Evolutionary conservation across 495 filamentous ascomycete genomes (phyloP).

Genomic region (Aspergillus wentii): DNA sequence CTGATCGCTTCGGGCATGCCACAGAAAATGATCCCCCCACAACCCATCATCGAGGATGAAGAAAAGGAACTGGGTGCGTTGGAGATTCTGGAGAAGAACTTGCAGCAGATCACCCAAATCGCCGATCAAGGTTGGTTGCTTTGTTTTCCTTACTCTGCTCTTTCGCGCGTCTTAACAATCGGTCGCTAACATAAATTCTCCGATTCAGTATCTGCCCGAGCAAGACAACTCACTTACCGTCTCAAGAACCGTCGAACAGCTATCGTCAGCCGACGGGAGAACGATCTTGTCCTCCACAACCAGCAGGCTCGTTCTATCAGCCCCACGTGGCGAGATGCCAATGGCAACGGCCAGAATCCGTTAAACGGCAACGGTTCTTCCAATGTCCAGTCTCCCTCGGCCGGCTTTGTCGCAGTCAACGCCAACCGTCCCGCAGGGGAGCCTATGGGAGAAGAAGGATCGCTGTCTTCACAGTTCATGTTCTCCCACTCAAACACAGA

Average conservation of each 20-base stretch:
- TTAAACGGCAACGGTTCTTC: constrained; percentile 25
- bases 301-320: constrained; percentile 24
- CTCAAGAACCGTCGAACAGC: constrained; percentile 69
- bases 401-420: constrained; percentile 59
- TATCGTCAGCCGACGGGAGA: constrained; percentile 57
- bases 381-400: constrained; percentile 36
- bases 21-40: constrained; percentile 77
- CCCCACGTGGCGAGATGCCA: constrained; percentile 34
- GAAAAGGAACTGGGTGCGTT: constrained; percentile 77
- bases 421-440: constrained; percentile 31
- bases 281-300: constrained; percentile 35
- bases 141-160: background rate
- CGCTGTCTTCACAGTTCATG: constrained; percentile 34
- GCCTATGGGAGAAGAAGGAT: constrained; percentile 22
- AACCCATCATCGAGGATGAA: constrained; percentile 81
- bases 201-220: constrained; percentile 71
- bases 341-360: constrained; percentile 15
- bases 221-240: constrained; percentile 77
- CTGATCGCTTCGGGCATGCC: constrained; percentile 76
- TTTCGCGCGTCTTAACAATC: too few relatives aligned
- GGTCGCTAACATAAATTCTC: constrained; percentile 13
- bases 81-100: constrained; percentile 73
- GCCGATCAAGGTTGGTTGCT: constrained; percentile 68
- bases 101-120: constrained; percentile 68
- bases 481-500: constrained; percentile 40